Base-by-base conservation (phyloP, 2,329 filamentous ascomycete species). In the Fusarium sp. region DNA sequence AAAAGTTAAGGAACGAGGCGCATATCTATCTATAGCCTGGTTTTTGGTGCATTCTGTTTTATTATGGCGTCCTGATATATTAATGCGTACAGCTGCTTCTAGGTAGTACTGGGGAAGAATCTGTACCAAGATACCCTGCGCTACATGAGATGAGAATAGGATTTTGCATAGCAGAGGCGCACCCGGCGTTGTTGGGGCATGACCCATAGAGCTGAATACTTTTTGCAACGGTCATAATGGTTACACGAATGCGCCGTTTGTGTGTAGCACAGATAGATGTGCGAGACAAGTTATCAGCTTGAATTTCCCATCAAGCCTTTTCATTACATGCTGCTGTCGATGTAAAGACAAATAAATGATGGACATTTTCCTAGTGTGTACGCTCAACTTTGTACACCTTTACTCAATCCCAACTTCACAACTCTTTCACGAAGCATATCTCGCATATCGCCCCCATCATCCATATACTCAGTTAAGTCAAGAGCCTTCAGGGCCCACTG, bases 401-500 rank as follows among this genome's bases (percentile, higher is more conserved):
- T 50, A 23, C 40, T 37, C 36, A 79, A 72, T 3, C 67, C 66
- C 63, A 88, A 67, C 49, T 77, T 80, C 15, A 78, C 75, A 57
- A 83, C 82, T 58, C 80, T 83, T 6, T 78, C 77, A 23, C 82
- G 80, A 41, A 89, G 74, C 11, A 78, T 66, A 43, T 68, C 72
- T 54, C 82, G 80, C 63, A 88, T 71, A 6, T 76, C 72, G 2
- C 84, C 85, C 0, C 76, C 83, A 65, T 92, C 90, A 6, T 82
- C 79, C 41, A 85, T 81, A 69, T 85, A 85, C 45, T 85, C 83
- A 3, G 90, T 88, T 48, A 93, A 72, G 14, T 82, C 83, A 52
- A 92, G 81, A 6, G 90, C 88, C 70, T 86, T 85, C 9, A 85
- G 81, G 2, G 87, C 86, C 91, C 91, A 94, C 35, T 77, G 75